Evolutionary conservation across 352 stramenopile species (phyloP).

Genomic region (Nothophytophthora sp.): DNA sequence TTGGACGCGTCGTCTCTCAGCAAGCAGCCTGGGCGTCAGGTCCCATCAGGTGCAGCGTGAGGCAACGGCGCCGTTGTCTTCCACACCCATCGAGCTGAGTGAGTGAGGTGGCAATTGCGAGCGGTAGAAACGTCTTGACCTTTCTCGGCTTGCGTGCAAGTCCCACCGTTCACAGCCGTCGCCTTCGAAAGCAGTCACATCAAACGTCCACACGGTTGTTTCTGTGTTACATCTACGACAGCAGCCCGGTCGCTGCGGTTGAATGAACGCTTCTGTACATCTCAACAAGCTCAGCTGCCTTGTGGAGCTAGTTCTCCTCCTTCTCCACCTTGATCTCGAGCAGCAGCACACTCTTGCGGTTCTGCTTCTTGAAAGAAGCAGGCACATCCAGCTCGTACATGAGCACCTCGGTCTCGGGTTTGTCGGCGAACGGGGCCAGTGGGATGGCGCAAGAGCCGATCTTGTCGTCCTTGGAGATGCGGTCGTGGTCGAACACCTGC

Average conservation of each 20-base stretch:
- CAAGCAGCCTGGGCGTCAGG: background rate
- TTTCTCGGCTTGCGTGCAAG: constrained; percentile 31
- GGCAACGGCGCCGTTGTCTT: background rate
- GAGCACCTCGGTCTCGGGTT: constrained; percentile 45
- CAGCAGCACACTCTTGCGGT: constrained; percentile 70
- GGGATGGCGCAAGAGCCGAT: constrained; percentile 62
- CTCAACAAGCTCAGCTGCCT: constrained; percentile 30
- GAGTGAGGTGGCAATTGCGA: no score
- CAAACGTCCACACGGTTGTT: no score
- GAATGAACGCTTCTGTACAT: constrained; percentile 4
- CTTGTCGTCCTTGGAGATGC: constrained; percentile 77
- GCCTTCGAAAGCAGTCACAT: no score
- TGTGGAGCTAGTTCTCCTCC: no score
- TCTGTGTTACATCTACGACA: no score
- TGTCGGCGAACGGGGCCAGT: constrained; percentile 50
- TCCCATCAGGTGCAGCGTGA: background rate
- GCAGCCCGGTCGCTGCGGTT: no score
- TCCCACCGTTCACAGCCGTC: constrained; percentile 12
- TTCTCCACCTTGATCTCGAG: constrained; percentile 75
- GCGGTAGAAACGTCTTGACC: no score
- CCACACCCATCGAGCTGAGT: no score
- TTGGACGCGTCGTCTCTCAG: background rate
- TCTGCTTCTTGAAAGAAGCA: constrained; percentile 53
- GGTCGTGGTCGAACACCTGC: constrained; percentile 74
- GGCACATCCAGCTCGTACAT: constrained; percentile 71